Evolutionary conservation across 352 stramenopile species (phyloP).

Genomic region (Phytophthora kernoviae): DNA sequence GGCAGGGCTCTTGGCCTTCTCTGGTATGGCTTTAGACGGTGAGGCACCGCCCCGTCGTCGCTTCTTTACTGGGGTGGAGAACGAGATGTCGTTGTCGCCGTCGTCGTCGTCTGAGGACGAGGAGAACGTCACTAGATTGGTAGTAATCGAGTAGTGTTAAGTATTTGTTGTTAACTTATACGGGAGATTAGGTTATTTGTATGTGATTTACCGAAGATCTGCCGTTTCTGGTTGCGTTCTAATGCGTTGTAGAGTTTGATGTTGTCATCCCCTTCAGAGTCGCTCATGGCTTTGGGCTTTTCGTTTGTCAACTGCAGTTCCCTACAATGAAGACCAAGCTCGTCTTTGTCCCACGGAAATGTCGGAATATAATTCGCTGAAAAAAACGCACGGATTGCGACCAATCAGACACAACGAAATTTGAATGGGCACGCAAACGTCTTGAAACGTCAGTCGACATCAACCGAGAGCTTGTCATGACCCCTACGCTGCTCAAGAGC

Average conservation of each 20-base stretch:
- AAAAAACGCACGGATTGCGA: conserved; percentile 13
- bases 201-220: conserved; percentile 46
- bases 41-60: conserved; percentile 16
- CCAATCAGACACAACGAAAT: conserved; percentile 18
- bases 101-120: conserved; percentile 43
- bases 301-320: no score
- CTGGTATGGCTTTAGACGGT: conserved; percentile 5
- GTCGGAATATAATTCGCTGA: conserved; percentile 16
- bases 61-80: conserved; percentile 21
- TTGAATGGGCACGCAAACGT: conserved; percentile 24
- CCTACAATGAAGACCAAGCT: no score
- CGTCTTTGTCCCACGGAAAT: no score
- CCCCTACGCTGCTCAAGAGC: conserved; percentile 27
- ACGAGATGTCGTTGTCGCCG: conserved; percentile 23
- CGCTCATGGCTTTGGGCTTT: conserved; percentile 29
- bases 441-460: conserved; percentile 21
- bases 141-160: no score
- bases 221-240: conserved; percentile 65
- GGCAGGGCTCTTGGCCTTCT: conserved; percentile 20
- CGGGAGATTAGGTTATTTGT: background rate
- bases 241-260: conserved; percentile 80
- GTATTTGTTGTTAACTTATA: background rate
- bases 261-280: conserved; percentile 55
- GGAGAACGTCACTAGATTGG: conserved; percentile 52
- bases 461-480: conserved; percentile 14